Conservation (phyloP, 2,329 filamentous ascomycete genomes). For the Xylaria sp. region DNA sequence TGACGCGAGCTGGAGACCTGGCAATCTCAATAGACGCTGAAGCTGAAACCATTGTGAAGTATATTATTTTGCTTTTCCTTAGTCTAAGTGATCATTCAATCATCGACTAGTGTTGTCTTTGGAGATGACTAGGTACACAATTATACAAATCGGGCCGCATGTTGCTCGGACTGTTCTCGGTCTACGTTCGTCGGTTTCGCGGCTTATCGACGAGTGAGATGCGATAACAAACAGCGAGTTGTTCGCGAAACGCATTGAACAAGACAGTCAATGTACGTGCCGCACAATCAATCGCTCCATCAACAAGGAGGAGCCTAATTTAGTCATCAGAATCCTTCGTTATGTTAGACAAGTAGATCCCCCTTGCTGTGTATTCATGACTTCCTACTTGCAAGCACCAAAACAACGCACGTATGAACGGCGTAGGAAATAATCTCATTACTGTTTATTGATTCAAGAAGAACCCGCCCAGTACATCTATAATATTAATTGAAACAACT, state of each 20-base stretch:
- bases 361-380: too few relatives aligned
- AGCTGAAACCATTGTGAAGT: constrained; percentile 1
- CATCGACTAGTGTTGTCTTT: neutral
- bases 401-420: too few relatives aligned
- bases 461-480: too few relatives aligned
- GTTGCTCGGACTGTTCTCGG: constrained; percentile 1
- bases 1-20: constrained; percentile 5
- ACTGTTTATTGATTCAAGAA: too few relatives aligned
- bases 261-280: neutral
- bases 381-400: too few relatives aligned
- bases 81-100: neutral
- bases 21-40: constrained; percentile 7
- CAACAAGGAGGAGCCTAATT: neutral
- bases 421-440: too few relatives aligned
- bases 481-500: too few relatives aligned
- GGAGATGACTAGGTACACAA: neutral
- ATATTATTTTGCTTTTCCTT: neutral
- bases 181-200: neutral
- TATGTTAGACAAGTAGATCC: too few relatives aligned
- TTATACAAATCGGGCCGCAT: neutral
- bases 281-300: neutral
- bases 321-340: too few relatives aligned
- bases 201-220: neutral
- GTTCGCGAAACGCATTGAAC: neutral
- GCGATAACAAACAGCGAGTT: neutral